Evolutionary conservation across 768 basidiomycete genomes (phyloP).

Genomic region (Exsudoporus frostii): DNA sequence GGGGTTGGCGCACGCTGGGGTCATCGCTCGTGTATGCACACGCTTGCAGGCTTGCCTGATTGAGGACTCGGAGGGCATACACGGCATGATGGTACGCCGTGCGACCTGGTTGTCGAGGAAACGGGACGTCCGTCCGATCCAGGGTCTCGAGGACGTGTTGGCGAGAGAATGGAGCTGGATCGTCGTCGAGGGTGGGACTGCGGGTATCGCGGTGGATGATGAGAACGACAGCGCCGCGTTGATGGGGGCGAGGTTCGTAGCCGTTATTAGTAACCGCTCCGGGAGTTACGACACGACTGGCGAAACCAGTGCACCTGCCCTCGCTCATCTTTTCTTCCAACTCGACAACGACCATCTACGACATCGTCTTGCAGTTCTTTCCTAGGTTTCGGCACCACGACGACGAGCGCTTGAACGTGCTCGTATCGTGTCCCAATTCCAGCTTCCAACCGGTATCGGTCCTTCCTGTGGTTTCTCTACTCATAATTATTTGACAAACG

Average conservation of each 20-base stretch:
- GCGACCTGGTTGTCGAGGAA: neutral
- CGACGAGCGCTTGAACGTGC: constrained; percentile 17
- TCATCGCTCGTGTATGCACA: constrained; percentile 2
- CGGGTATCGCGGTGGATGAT: constrained; percentile 2
- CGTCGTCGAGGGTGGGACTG: constrained; percentile 6
- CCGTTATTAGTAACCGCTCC: constrained; percentile 28
- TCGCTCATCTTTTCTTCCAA: constrained; percentile 17
- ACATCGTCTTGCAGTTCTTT: constrained; percentile 5
- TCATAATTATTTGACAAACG: constrained; percentile 45
- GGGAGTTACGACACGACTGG: constrained; percentile 31
- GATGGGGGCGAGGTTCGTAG: constrained; percentile 20
- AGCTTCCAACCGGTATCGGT: constrained; percentile 15
- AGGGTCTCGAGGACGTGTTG: neutral
- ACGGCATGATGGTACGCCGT: neutral
- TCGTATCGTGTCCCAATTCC: constrained; percentile 22
- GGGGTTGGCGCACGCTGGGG: constrained; percentile 28
- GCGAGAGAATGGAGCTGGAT: neutral
- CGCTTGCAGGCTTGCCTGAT: neutral
- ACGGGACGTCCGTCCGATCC: neutral
- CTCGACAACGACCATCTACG: constrained; percentile 20
- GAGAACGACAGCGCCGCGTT: constrained; percentile 18
- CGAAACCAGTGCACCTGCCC: constrained; percentile 32
- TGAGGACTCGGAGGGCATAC: neutral
- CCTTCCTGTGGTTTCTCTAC: constrained; percentile 17
- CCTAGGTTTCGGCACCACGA: constrained; percentile 12